A percentile compares a stretch with the other conserved stretches of the same genome.
Evolutionary conservation across 352 stramenopile species (phyloP).

Genomic region (Hyaloperonospora arabidopsidis): DNA sequence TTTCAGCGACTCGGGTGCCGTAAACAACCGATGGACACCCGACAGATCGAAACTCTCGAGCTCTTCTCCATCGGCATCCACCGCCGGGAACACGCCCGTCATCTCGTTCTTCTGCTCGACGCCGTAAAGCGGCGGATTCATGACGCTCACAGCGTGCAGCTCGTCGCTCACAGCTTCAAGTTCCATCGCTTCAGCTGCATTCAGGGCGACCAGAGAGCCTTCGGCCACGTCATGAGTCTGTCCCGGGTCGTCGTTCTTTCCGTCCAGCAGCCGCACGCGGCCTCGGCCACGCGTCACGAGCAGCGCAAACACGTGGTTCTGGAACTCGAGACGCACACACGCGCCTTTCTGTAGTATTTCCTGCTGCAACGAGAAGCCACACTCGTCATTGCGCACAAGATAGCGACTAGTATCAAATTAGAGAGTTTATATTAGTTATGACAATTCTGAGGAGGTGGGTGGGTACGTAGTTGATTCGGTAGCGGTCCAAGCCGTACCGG

Average conservation of each 20-base stretch:
- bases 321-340: slow-evolving; percentile 51
- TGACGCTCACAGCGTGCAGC: slow-evolving; percentile 68
- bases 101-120: slow-evolving; percentile 34
- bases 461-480: too few relatives aligned
- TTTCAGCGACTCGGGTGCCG: slow-evolving; percentile 66
- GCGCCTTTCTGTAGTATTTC: slow-evolving; percentile 53
- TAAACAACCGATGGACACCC: slow-evolving; percentile 51
- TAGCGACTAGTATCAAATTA: slow-evolving; percentile 36
- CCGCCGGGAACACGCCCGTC: slow-evolving; percentile 61
- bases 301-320: slow-evolving; percentile 71
- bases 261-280: slow-evolving; percentile 45
- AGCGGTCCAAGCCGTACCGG: slow-evolving; percentile 25
- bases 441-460: too few relatives aligned
- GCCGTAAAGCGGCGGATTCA: slow-evolving; percentile 71
- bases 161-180: slow-evolving; percentile 53
- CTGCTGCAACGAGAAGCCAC: slow-evolving; percentile 72
- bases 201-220: slow-evolving; percentile 56
- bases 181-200: slow-evolving; percentile 42
- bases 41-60: slow-evolving; percentile 47
- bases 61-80: slow-evolving; percentile 56
- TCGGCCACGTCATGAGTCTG: slow-evolving; percentile 34
- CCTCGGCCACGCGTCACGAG: slow-evolving; percentile 56
- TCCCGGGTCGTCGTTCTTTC: slow-evolving; percentile 26
- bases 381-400: slow-evolving; percentile 59
- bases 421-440: background rate